Conservation (phyloP, 2,329 filamentous ascomycete species). For the Paracoccidioides lutzii region DNA sequence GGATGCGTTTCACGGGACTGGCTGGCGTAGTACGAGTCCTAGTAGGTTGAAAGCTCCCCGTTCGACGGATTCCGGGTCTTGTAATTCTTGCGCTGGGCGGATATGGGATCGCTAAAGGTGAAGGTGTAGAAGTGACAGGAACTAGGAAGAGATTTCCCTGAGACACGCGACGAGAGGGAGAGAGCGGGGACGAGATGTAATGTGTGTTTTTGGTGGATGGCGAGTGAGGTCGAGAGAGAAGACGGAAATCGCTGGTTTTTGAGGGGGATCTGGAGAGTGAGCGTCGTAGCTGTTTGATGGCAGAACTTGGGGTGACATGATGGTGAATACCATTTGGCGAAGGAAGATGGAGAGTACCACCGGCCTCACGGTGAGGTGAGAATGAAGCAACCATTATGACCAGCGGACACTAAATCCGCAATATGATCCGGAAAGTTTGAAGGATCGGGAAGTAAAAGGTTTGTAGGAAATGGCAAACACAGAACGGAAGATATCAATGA, state of each 20-base stretch:
- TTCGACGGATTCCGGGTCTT: slow-evolving; percentile 31
- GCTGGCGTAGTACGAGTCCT: slow-evolving; percentile 60
- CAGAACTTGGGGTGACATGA: slow-evolving; percentile 68
- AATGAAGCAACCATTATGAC: slow-evolving; percentile 34
- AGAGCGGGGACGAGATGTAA: slow-evolving; percentile 41
- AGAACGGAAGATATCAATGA: not conserved
- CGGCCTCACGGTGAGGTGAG: slow-evolving; percentile 39
- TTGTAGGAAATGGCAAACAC: not conserved
- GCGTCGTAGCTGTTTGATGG: slow-evolving; percentile 69
- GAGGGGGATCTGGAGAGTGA: slow-evolving; percentile 91
- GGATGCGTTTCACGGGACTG: slow-evolving; percentile 66
- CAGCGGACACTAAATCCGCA: not conserved
- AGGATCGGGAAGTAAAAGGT: not conserved
- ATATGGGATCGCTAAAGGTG: slow-evolving; percentile 51
- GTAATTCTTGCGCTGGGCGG: slow-evolving; percentile 52
- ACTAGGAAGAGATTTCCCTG: slow-evolving; percentile 42
- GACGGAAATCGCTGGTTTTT: slow-evolving; percentile 56
- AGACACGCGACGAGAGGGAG: slow-evolving; percentile 41
- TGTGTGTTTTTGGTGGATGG: slow-evolving; percentile 39
- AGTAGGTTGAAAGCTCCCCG: slow-evolving; percentile 19
- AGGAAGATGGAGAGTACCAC: slow-evolving; percentile 71
- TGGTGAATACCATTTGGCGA: slow-evolving; percentile 74
- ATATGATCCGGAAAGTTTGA: not conserved
- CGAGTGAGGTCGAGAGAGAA: slow-evolving; percentile 42
- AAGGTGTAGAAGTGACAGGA: slow-evolving; percentile 32